Conservation (phyloP, 73 alveolate genomes). For the Paramecium biaurelia region DNA sequence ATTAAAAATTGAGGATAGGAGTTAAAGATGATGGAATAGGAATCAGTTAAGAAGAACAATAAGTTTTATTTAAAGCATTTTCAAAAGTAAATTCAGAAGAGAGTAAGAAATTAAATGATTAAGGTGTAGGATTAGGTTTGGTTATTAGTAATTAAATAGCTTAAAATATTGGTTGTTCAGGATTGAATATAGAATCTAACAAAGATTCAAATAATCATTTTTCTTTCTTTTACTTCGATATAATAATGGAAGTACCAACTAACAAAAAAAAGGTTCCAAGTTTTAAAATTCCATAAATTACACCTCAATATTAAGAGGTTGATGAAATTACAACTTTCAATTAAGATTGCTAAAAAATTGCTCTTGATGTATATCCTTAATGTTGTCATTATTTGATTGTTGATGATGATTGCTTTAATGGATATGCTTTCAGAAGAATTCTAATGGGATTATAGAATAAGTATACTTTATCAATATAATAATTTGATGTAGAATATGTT, state of each 20-base stretch:
- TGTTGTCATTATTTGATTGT: constrained; percentile 45
- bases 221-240: background rate
- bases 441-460: background rate
- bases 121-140: constrained; percentile 74
- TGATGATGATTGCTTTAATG: constrained; percentile 31
- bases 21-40: constrained; percentile 74
- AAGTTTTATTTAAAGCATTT: constrained; percentile 62
- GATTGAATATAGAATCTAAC: background rate
- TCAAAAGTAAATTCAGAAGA: constrained; percentile 63
- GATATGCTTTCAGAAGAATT: background rate
- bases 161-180: background rate
- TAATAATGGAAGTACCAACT: background rate
- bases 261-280: background rate
- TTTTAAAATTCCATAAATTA: background rate
- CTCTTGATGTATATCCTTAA: background rate
- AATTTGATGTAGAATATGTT: constrained; percentile 26
- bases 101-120: constrained; percentile 1
- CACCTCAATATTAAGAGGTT: background rate
- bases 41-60: constrained; percentile 52
- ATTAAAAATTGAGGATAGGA: constrained; percentile 8
- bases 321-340: background rate
- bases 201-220: background rate
- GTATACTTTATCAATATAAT: background rate
- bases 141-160: constrained; percentile 64
- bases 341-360: background rate